Evolutionary conservation across 352 stramenopile species (phyloP).

Genomic region (Blastocystis sp.): DNA sequence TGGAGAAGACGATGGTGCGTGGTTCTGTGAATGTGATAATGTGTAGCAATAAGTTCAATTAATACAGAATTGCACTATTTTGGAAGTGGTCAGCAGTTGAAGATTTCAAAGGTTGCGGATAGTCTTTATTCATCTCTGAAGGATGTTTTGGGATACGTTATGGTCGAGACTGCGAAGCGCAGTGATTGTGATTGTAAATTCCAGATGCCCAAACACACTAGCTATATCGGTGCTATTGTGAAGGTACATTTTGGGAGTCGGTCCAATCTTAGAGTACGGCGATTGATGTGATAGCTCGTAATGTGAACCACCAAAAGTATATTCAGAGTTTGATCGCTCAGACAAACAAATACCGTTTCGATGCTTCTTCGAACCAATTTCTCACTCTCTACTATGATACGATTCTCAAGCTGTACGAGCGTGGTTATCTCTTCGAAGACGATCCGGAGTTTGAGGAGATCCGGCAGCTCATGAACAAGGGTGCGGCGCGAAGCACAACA

Average conservation of each 20-base stretch:
- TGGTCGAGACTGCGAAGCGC: constrained; percentile 36
- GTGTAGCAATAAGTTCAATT: neutral
- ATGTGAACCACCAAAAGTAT: neutral
- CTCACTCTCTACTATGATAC: constrained; percentile 43
- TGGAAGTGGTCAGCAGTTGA: constrained; percentile 21
- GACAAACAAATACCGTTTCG: constrained; percentile 20
- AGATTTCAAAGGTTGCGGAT: constrained; percentile 42
- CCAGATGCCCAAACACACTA: constrained; percentile 45
- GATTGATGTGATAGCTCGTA: constrained; percentile 34
- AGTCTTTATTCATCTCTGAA: constrained; percentile 54
- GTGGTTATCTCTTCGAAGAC: constrained; percentile 32
- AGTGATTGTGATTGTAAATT: constrained; percentile 24
- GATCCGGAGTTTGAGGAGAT: constrained; percentile 33
- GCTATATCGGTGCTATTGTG: constrained; percentile 35
- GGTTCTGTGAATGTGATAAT: neutral
- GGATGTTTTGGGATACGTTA: constrained; percentile 37
- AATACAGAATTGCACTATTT: constrained; percentile 30
- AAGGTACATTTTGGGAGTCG: neutral
- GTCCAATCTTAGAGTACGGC: neutral
- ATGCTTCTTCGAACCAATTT: constrained; percentile 1
- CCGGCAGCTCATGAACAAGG: neutral
- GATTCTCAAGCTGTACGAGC: constrained; percentile 7
- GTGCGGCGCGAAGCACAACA: neutral
- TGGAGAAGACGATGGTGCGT: constrained; percentile 2
- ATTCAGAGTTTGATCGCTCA: neutral